phyloP scores from a whole-genome alignment of 179 eudicot species.

The Pouteria campechiana region DNA sequence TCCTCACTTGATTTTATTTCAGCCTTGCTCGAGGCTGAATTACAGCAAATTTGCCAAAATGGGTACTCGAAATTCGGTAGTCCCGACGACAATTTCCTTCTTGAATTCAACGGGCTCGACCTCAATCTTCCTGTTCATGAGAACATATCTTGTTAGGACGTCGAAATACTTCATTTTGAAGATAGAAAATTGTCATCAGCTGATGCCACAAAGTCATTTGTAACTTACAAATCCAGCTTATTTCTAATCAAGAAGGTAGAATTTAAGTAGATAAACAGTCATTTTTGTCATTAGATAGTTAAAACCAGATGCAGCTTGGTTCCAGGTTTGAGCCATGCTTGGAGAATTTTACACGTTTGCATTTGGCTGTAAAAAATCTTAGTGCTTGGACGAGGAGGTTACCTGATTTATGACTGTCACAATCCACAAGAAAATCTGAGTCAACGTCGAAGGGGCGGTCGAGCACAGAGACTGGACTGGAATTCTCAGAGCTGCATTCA shows the following conservation, averaged over 20 bases:
- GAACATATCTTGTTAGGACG: too few relatives aligned
- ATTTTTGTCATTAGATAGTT: too few relatives aligned
- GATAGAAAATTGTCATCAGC: neutral
- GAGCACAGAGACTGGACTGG: slow-evolving; percentile 77
- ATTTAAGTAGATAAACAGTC: neutral
- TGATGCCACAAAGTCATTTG: neutral
- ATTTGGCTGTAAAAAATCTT: too few relatives aligned
- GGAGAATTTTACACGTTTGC: too few relatives aligned
- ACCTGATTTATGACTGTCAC: slow-evolving; percentile 34
- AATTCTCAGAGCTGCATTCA: slow-evolving; percentile 42
- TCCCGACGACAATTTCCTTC: slow-evolving; percentile 27
- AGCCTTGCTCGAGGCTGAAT: neutral
- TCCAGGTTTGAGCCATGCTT: too few relatives aligned
- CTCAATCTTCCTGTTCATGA: slow-evolving; percentile 30
- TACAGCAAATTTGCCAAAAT: slow-evolving; percentile 5
- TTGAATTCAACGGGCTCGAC: slow-evolving; percentile 15
- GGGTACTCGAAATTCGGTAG: slow-evolving; percentile 5
- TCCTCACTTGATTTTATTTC: slow-evolving; percentile 11
- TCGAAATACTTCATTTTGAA: neutral
- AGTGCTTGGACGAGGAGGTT: neutral
- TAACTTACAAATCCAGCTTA: too few relatives aligned
- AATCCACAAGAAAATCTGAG: slow-evolving; percentile 33
- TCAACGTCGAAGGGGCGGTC: too few relatives aligned
- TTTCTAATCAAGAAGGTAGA: neutral
- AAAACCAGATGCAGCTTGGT: too few relatives aligned